A percentile compares a stretch with the other conserved stretches of the same genome.
These are phyloP conservation scores for Jamesozyma spencerorum DNA, from an alignment of 805 yeast genomes.

Conservation along the genomic window DNA sequence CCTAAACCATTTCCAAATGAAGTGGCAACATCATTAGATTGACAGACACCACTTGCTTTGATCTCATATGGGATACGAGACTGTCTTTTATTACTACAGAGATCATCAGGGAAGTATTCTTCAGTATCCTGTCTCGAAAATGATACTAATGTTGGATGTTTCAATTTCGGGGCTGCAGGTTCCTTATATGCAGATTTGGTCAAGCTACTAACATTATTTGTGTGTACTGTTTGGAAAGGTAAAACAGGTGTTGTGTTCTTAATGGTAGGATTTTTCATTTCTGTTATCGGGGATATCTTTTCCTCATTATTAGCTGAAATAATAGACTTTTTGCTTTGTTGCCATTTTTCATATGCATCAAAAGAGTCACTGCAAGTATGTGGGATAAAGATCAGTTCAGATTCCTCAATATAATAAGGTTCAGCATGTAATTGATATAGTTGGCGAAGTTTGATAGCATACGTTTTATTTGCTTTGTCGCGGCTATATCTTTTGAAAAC, in stretches of 20 bases:
- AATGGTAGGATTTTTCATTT: background rate
- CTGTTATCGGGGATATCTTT: background rate
- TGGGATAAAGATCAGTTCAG: slow-evolving; percentile 16
- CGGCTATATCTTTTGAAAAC: slow-evolving; percentile 26
- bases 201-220: slow-evolving; percentile 30
- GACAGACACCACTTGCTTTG: slow-evolving; percentile 31
- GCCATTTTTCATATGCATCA: slow-evolving; percentile 13
- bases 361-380: slow-evolving; percentile 20
- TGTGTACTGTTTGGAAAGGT: background rate
- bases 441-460: slow-evolving; percentile 25
- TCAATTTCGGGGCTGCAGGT: slow-evolving; percentile 8
- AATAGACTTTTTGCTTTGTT: background rate
- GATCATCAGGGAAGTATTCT: slow-evolving; percentile 24
- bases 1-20: slow-evolving; percentile 29
- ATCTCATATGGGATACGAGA: slow-evolving; percentile 27
- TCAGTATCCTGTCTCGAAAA: slow-evolving; percentile 26
- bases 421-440: slow-evolving; percentile 25
- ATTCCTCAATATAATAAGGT: slow-evolving; percentile 9
- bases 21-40: slow-evolving; percentile 31
- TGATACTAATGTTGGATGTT: slow-evolving; percentile 7
- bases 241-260: background rate
- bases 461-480: slow-evolving; percentile 24
- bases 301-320: background rate
- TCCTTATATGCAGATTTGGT: slow-evolving; percentile 38
- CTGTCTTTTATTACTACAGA: slow-evolving; percentile 17